Conservation (phyloP, 1,284 basidiomycete species). For the Athelia sp. region DNA sequence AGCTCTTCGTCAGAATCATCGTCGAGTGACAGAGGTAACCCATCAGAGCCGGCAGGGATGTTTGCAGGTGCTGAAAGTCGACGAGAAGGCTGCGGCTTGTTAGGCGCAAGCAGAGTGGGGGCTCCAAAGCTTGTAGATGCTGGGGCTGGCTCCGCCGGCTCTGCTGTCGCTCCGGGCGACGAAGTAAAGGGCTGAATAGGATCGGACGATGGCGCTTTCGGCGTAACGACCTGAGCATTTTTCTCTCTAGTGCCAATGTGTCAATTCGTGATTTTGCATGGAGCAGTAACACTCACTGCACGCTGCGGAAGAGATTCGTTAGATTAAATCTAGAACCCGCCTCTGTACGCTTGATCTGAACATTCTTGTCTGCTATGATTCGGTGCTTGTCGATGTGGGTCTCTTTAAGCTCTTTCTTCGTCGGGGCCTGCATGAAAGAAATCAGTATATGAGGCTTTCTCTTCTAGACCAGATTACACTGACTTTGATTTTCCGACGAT, state of each 20-base stretch:
- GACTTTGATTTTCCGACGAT: conserved; percentile 31
- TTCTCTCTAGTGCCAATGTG: background rate
- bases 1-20: conserved; percentile 29
- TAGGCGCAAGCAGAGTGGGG: background rate
- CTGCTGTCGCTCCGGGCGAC: conserved; percentile 11
- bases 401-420: conserved; percentile 48
- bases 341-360: conserved; percentile 27
- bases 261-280: no score
- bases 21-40: conserved; percentile 1
- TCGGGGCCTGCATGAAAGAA: conserved; percentile 36
- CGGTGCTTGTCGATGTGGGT: conserved; percentile 41
- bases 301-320: conserved; percentile 16
- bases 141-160: conserved; percentile 4
- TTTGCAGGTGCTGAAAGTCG: no score
- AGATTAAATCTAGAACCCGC: conserved; percentile 21
- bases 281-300: background rate
- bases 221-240: background rate
- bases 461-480: conserved; percentile 4
- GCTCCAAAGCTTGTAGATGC: background rate
- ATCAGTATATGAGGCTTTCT: background rate
- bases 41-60: no score
- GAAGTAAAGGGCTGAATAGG: conserved; percentile 32
- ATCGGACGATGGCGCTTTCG: conserved; percentile 13
- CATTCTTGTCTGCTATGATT: conserved; percentile 35
- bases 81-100: background rate